Conservation (phyloP, 208 protist species). For the Acanthamoeba sp. region DNA sequence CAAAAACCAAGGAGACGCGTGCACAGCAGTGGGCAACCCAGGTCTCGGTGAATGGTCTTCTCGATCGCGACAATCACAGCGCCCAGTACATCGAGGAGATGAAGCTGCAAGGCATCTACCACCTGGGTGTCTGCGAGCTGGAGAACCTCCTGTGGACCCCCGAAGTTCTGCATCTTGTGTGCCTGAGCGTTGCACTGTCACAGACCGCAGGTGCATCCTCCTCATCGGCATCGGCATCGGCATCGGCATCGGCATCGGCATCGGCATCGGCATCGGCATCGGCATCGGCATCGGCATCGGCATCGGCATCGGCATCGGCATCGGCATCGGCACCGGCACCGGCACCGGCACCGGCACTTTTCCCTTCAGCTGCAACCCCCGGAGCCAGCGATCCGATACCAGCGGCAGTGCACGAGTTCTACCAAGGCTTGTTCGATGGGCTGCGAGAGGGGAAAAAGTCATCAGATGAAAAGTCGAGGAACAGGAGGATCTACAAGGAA, state of each 20-base stretch:
- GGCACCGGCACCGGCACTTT: too few relatives aligned
- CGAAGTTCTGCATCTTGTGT: background rate
- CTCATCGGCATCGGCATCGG: too few relatives aligned
- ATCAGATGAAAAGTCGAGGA: background rate
- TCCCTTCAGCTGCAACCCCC: too few relatives aligned
- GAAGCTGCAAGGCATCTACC: background rate
- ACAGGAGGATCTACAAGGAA: background rate
- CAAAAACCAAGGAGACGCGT: background rate
- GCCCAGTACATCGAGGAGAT: background rate
- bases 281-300: too few relatives aligned
- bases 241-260: too few relatives aligned
- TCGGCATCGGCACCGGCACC: too few relatives aligned
- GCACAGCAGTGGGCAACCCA: background rate
- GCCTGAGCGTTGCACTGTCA: background rate
- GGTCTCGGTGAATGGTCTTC: background rate
- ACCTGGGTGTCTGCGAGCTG: background rate
- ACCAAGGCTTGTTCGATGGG: background rate
- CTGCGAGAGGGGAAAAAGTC: background rate
- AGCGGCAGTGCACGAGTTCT: background rate
- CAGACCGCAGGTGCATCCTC: too few relatives aligned
- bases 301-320: too few relatives aligned
- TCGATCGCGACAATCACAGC: conserved; percentile 40
- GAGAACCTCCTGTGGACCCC: conserved; percentile 41
- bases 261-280: too few relatives aligned
- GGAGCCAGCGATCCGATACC: too few relatives aligned